phyloP scores from a whole-genome alignment of 495 filamentous ascomycete species.

The Aspergillus ostianus region DNA sequence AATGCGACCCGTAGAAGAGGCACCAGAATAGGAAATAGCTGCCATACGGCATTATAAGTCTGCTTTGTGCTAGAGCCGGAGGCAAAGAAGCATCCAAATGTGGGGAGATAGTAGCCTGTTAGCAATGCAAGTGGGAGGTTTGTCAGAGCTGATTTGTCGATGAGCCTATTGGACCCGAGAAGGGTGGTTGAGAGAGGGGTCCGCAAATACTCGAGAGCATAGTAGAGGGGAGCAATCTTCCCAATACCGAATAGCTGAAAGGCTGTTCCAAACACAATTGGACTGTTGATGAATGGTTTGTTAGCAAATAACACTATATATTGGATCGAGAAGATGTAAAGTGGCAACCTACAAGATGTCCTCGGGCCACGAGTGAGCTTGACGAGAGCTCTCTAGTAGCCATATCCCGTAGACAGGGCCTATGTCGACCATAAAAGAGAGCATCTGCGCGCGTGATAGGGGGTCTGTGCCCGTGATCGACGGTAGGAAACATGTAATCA shows the following conservation, averaged over 20 bases:
- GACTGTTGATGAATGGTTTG: constrained; percentile 4
- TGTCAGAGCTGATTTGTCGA: background rate
- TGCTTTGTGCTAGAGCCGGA: constrained; percentile 7
- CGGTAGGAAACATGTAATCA: constrained; percentile 20
- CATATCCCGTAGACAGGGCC: constrained; percentile 19
- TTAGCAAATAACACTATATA: background rate
- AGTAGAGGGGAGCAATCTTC: constrained; percentile 20
- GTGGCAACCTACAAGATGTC: constrained; percentile 11
- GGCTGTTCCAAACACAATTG: constrained; percentile 11
- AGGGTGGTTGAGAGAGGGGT: background rate
- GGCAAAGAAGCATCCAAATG: constrained; percentile 13
- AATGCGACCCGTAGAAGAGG: constrained; percentile 15
- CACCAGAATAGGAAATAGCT: constrained; percentile 22
- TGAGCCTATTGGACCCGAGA: background rate
- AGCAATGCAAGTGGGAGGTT: constrained; percentile 2
- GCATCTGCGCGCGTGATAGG: constrained; percentile 12
- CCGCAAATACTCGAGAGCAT: constrained; percentile 5
- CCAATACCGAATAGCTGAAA: constrained; percentile 19
- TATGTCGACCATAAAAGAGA: constrained; percentile 20
- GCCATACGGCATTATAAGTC: constrained; percentile 21
- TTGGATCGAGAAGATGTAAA: background rate
- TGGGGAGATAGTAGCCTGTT: constrained; percentile 13
- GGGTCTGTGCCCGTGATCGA: constrained; percentile 17
- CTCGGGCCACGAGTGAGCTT: constrained; percentile 4
- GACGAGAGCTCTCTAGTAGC: constrained; percentile 22